Percentiles rank a stretch among this genome's conserved stretches.
Evolutionary conservation across 1,284 basidiomycete species (phyloP).

Genomic region (Mycena citricolor): DNA sequence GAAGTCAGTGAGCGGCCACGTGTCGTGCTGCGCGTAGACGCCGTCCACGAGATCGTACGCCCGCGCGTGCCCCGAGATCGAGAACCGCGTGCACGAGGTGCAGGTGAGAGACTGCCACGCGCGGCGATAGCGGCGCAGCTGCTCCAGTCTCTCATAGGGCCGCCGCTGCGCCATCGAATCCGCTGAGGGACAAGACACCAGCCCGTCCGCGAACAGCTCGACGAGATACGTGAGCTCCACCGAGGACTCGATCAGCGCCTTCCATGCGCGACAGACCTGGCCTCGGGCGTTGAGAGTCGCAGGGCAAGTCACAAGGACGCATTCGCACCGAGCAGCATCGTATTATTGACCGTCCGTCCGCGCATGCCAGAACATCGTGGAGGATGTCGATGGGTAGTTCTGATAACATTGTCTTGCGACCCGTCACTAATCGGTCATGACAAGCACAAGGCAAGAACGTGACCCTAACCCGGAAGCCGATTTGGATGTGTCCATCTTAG

Average conservation of each 20-base stretch:
- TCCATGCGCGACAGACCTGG: slow-evolving; percentile 20
- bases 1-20: slow-evolving; percentile 14
- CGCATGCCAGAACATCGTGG: neutral
- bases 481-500: too few species aligned
- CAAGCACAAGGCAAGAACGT: too few species aligned
- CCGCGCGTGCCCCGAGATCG: slow-evolving; percentile 5
- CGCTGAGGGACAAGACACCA: too few species aligned
- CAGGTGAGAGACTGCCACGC: slow-evolving; percentile 16
- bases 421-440: too few species aligned
- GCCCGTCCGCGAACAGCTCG: slow-evolving; percentile 15
- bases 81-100: slow-evolving; percentile 6
- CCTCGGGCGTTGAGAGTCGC: neutral
- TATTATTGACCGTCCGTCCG: slow-evolving; percentile 3
- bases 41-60: slow-evolving; percentile 21
- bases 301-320: neutral
- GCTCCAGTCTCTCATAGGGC: slow-evolving; percentile 9
- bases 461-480: too few species aligned
- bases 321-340: neutral
- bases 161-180: too few species aligned
- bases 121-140: slow-evolving; percentile 8
- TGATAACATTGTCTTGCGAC: too few species aligned
- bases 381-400: slow-evolving; percentile 1
- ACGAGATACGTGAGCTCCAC: slow-evolving; percentile 13
- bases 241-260: slow-evolving; percentile 2
- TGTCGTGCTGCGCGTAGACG: slow-evolving; percentile 18